Conservation (phyloP, 768 basidiomycete species). For the Suillus ampliporus region DNA sequence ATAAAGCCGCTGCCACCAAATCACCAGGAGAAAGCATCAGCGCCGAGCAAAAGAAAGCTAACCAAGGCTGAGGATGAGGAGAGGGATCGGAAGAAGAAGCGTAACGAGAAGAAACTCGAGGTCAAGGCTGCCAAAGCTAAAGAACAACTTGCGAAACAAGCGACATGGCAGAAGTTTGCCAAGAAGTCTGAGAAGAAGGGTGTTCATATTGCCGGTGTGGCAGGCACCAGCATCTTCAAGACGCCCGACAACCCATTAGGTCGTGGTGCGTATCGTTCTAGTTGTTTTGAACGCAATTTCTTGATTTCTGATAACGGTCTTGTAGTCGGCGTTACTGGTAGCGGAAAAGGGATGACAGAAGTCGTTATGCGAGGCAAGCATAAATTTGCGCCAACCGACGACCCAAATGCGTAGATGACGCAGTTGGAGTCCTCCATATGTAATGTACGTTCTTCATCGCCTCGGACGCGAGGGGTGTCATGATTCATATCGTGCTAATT, state of each 20-base stretch:
- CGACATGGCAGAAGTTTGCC: constrained; percentile 92
- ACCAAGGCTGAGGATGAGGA: constrained; percentile 85
- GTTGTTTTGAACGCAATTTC: not conserved
- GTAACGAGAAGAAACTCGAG: constrained; percentile 93
- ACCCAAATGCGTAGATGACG: constrained; percentile 39
- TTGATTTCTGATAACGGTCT: constrained; percentile 23
- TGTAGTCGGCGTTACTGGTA: constrained; percentile 89
- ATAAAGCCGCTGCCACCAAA: constrained; percentile 72
- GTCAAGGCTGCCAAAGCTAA: constrained; percentile 83
- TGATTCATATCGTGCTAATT: constrained; percentile 16
- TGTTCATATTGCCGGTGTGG: constrained; percentile 84
- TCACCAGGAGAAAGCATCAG: constrained; percentile 48
- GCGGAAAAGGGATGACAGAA: constrained; percentile 89
- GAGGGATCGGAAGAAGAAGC: constrained; percentile 89
- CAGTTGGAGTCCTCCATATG: not conserved
- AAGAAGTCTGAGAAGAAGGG: constrained; percentile 96
- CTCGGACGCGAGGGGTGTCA: constrained; percentile 4
- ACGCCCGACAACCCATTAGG: constrained; percentile 92
- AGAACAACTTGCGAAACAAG: constrained; percentile 84
- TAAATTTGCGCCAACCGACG: constrained; percentile 66
- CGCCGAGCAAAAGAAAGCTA: constrained; percentile 76
- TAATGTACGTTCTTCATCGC: constrained; percentile 15
- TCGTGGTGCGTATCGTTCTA: constrained; percentile 60
- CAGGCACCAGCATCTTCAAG: constrained; percentile 93
- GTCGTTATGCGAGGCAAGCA: constrained; percentile 72